Evolutionary conservation across 2,329 filamentous ascomycete species (phyloP).

Genomic region (Colletotrichum australisinense): DNA sequence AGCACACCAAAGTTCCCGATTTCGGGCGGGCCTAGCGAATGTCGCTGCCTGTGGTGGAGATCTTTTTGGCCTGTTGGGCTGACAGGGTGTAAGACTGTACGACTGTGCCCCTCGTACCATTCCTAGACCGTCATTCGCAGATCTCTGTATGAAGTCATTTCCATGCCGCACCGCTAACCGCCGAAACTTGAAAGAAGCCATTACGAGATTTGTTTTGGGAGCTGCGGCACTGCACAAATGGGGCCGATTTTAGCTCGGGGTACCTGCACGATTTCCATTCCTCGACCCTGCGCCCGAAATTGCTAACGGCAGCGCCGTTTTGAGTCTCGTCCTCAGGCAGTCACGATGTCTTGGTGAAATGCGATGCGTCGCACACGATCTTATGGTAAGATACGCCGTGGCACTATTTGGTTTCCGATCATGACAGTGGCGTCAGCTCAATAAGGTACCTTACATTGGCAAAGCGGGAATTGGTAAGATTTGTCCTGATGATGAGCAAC

Average conservation of each 20-base stretch:
- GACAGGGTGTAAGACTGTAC: neutral
- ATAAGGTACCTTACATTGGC: no score
- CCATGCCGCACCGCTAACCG: neutral
- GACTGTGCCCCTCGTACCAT: neutral
- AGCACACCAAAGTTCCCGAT: neutral
- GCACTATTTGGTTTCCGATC: no score
- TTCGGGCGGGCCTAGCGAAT: neutral
- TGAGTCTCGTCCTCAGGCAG: no score
- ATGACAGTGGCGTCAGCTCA: no score
- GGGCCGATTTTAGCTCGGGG: neutral
- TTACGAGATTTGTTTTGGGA: neutral
- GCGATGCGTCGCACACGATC: no score
- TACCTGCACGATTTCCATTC: neutral
- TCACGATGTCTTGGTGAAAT: no score
- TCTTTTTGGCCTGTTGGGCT: neutral
- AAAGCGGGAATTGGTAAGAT: no score
- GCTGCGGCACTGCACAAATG: neutral
- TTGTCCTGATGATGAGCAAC: no score
- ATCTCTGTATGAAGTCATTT: neutral
- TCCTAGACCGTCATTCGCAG: neutral
- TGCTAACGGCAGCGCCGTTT: neutral
- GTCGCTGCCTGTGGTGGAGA: conserved; percentile 1
- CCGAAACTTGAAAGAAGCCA: neutral
- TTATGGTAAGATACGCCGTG: no score
- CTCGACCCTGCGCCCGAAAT: neutral